Base-by-base conservation (phyloP, 441 rosid species). In the Eruca vesicaria region DNA sequence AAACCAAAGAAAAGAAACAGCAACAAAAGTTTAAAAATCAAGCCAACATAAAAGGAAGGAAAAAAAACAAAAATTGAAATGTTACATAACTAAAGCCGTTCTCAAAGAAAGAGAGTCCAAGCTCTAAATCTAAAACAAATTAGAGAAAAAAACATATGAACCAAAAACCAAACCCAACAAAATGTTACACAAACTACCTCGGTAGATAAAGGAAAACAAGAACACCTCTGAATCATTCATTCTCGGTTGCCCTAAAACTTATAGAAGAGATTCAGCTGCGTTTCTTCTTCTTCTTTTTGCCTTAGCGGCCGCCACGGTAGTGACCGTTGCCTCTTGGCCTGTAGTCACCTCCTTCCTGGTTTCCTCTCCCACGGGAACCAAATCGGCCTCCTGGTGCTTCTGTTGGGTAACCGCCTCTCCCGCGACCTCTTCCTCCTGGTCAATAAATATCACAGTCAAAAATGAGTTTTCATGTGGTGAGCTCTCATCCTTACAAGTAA, bases 311-410 rank as follows among this genome's bases (percentile, higher is more conserved):
- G 69, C 87, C 83, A 9, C 94, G 93, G 84, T 84, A 88, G 76
- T 87, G 85, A 50, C 93, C 97, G 29, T 93, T 92, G 76, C 97
- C 96, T 78, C 96, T 86, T 7, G 81, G 43, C 65, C 91, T 88
- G 86, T 86, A 84, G 74, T 93, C 96, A 6, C 86, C 73, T 14
- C 86, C 81, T n/a, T 93, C 98, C 72, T 86, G 90, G 87, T 63
- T 81, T 69, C 93, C 95, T 82, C 97, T 86, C 52, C 96, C 76
- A 35, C 95, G 97, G 21, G 82, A 77, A 74, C 96, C 90, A 70
- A 81, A 86, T 56, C 96, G 88, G 29, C 94, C 97, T 82, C 97
- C 86, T 32, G 88, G 73, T 41, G 89, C 80, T 33, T 93, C 98
- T 9, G 85, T 68, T 76, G 79, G 96, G 78, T 86, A 92, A 31